These are phyloP conservation scores for Xylaria scruposa DNA, from an alignment of 495 filamentous ascomycete species.

Conservation along the genomic window DNA sequence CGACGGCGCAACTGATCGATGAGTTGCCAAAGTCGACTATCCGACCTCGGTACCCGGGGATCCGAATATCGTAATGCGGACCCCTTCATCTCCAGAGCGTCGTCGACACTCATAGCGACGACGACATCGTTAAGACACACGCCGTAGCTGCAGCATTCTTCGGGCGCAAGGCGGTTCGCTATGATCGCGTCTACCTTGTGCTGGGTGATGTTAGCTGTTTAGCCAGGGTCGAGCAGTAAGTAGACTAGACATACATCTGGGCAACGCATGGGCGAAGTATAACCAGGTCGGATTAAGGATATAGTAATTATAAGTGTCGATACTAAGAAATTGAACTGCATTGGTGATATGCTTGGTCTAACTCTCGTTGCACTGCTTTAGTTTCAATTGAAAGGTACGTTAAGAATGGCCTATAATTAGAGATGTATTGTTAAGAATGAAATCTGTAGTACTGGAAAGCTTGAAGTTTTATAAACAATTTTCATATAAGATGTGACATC, in stretches of 20 bases:
- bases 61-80: not conserved
- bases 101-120: constrained; percentile 7
- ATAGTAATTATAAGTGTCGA: not conserved
- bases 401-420: not conserved
- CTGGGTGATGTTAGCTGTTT: not conserved
- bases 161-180: not conserved
- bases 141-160: constrained; percentile 7
- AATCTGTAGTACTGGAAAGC: not conserved
- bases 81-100: not conserved
- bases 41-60: not conserved
- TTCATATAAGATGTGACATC: not conserved
- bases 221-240: not conserved
- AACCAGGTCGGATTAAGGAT: not conserved
- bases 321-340: constrained; percentile 2
- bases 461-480: not conserved
- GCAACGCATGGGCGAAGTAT: constrained; percentile 1
- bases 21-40: not conserved
- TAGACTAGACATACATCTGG: not conserved
- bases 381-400: not conserved
- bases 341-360: not conserved
- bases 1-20: constrained; percentile 3
- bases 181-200: not conserved
- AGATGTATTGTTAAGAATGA: not conserved
- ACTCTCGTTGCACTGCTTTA: not conserved
- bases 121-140: constrained; percentile 3